These are phyloP conservation scores for Fusarium sp. DNA, from an alignment of 2,329 filamentous ascomycete species.

Conservation along the genomic window DNA sequence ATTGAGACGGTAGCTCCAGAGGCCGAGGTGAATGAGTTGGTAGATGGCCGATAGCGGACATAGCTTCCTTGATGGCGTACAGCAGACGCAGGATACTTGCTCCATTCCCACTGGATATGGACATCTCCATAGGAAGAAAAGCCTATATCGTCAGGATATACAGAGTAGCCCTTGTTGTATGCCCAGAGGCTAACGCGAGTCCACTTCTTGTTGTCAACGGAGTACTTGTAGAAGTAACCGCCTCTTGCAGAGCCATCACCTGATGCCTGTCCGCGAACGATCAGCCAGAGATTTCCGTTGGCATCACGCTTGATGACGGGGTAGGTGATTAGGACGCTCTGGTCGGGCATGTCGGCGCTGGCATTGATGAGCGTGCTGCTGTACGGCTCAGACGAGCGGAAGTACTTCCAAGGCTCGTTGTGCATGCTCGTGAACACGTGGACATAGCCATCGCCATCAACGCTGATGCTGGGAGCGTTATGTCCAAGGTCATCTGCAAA, in stretches of 20 bases:
- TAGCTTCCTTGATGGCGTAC: constrained; percentile 46
- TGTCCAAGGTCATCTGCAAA: constrained; percentile 45
- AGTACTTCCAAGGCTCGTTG: constrained; percentile 46
- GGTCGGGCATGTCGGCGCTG: constrained; percentile 42
- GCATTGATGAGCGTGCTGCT: constrained; percentile 38
- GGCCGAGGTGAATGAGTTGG: constrained; percentile 31
- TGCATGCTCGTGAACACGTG: constrained; percentile 49
- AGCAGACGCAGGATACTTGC: constrained; percentile 45
- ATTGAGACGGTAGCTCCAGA: constrained; percentile 7
- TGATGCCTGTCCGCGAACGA: constrained; percentile 19
- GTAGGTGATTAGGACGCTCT: constrained; percentile 24
- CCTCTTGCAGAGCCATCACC: constrained; percentile 15
- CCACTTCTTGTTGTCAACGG: constrained; percentile 3
- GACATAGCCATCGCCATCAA: constrained; percentile 43
- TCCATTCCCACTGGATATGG: constrained; percentile 48
- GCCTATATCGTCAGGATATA: constrained; percentile 46
- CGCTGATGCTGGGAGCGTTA: constrained; percentile 28
- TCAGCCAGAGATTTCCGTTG: constrained; percentile 15
- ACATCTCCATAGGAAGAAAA: constrained; percentile 46
- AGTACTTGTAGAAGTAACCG: constrained; percentile 31
- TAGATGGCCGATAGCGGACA: constrained; percentile 42
- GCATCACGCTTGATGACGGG: constrained; percentile 28
- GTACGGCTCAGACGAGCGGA: constrained; percentile 37
- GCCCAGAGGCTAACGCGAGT: constrained; percentile 24
- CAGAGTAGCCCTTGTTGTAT: constrained; percentile 42